Percentiles rank a stretch among this genome's conserved stretches.
Evolutionary conservation across 2,329 filamentous ascomycete species (phyloP).

Genomic region (Aspergillus eucalypticola): DNA sequence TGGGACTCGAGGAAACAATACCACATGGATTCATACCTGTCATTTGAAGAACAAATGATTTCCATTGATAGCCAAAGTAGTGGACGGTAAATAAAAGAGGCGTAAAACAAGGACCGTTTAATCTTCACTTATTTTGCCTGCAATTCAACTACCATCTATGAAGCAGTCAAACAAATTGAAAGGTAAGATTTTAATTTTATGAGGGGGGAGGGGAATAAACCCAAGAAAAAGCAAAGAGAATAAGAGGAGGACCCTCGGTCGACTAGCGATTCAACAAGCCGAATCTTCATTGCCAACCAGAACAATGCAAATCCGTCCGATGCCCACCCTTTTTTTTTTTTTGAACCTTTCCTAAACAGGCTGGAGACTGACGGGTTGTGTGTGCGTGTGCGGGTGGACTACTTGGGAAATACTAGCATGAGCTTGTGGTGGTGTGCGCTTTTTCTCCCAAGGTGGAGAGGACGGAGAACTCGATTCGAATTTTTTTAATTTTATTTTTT

Average conservation of each 20-base stretch:
- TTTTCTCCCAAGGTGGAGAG: not conserved
- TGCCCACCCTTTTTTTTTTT: slow-evolving; percentile 15
- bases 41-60: not conserved
- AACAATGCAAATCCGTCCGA: slow-evolving; percentile 14
- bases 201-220: not conserved
- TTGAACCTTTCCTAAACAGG: not conserved
- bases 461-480: not conserved
- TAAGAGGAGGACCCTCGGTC: slow-evolving; percentile 14
- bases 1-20: slow-evolving; percentile 7
- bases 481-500: not conserved
- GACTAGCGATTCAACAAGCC: slow-evolving; percentile 21
- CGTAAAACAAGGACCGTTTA: not conserved
- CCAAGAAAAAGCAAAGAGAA: not conserved
- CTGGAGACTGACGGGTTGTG: not conserved
- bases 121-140: too few relatives aligned
- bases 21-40: slow-evolving; percentile 6
- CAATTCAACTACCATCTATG: too few relatives aligned
- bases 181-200: not conserved
- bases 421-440: not conserved
- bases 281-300: slow-evolving; percentile 18
- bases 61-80: not conserved
- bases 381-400: slow-evolving; percentile 1
- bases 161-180: not conserved
- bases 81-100: not conserved
- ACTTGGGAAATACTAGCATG: not conserved